Evolutionary conservation across 257 asterid genomes (phyloP), one percentile per base, ranked within the genome.

Genomic region (Solanum okadae): DNA sequence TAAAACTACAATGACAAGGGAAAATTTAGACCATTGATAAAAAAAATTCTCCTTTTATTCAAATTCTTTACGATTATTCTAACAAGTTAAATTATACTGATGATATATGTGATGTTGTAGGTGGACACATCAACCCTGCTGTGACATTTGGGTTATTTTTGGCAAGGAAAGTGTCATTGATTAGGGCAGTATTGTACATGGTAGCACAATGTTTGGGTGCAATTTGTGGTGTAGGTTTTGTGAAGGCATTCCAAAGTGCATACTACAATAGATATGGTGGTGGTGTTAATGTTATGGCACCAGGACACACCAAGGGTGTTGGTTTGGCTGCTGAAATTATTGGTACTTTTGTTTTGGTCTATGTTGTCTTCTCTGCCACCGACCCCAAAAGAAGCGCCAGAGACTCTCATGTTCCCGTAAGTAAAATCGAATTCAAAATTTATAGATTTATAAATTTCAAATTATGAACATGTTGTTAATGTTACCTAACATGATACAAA

Each of bases 381-480:
- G 96, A 95, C 75, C 98, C 98, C 5, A 95, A 95, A 89, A 94
- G 98, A 77, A 95, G 38, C 22, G 98, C 98, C 15, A 90, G 96
- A 89, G 98, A 95, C 93, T 94, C 98, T n/a, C 98, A 95, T 56
- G 93, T 95, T 35, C 98, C 98, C 0, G 96, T 95, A 92, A 89
- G 95, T 72, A 70, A 18, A 33, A 4, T 3, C 42, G 8, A 31
- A 15, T 31, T 15, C n/a, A 29, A 1, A 70, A 8, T 31, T 70
- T 1, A 29, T 1, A 56, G 23, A 22, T 22, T 23, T 22, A 59
- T 71, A 71, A 16, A 31, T 71, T 71, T 73, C 0, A 73, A 73
- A 34, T 73, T 18, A 15, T 33, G 2, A 72, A 33, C 11, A 1
- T 33, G 20, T 0, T 9, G 2, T 2, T 33, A 33, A 33, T 34